A percentile compares a stretch with the other conserved stretches of the same genome.
Conservation (phyloP, 2,329 filamentous ascomycete genomes). For the Colletotrichum viniferum region DNA sequence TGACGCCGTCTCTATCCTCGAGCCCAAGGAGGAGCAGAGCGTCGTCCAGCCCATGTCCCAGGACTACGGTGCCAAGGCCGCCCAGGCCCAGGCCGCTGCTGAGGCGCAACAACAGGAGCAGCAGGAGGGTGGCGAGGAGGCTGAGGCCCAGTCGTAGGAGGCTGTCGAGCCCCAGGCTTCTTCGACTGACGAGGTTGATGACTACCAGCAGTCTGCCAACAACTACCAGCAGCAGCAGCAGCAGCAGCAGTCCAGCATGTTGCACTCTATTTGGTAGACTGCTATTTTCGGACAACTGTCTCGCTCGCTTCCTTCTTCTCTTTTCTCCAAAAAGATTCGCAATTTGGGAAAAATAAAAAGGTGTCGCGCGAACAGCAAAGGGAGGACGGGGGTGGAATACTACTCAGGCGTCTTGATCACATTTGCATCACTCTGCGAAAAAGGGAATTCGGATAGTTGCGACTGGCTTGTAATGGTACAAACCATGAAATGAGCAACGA, state of each 20-base stretch:
- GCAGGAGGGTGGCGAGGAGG: constrained; percentile 60
- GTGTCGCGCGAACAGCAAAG: constrained; percentile 10
- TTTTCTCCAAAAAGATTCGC: constrained; percentile 4
- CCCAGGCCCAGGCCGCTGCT: constrained; percentile 67
- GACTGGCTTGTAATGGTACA: constrained; percentile 26
- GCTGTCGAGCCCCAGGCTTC: constrained; percentile 24
- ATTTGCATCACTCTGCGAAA: constrained; percentile 27
- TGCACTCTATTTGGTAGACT: neutral
- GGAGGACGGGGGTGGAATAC: constrained; percentile 23
- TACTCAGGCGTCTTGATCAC: constrained; percentile 27
- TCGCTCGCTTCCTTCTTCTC: constrained; percentile 5
- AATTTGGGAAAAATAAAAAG: constrained; percentile 6
- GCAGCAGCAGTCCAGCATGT: neutral
- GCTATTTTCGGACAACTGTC: neutral
- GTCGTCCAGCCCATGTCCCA: constrained; percentile 95
- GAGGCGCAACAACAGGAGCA: constrained; percentile 62
- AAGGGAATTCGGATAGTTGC: constrained; percentile 25
- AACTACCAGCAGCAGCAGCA: neutral
- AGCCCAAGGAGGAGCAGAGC: constrained; percentile 99
- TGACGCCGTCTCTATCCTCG: constrained; percentile 98
- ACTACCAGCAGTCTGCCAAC: neutral
- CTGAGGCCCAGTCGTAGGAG: constrained; percentile 51
- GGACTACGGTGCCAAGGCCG: constrained; percentile 96
- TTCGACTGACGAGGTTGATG: neutral
- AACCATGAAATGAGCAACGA: constrained; percentile 26